Evolutionary conservation across 495 filamentous ascomycete species (phyloP), one percentile per base, ranked within the genome.

Genomic region (Aspergillus heteromorphus): DNA sequence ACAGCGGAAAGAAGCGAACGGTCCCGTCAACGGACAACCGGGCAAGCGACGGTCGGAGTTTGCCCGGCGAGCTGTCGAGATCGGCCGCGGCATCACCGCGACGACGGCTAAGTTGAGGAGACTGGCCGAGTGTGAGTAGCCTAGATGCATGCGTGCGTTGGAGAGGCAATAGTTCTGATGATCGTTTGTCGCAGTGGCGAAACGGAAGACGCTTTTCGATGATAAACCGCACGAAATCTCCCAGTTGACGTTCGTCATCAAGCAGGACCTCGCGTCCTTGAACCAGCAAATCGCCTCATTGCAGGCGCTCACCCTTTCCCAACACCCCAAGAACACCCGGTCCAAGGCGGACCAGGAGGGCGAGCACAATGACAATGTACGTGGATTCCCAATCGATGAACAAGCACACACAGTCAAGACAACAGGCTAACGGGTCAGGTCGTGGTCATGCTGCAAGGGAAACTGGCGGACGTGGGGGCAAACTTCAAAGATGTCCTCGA

Each of bases 401-500:
- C n/a, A n/a, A n/a, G n/a, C 21, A 7, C 25, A 36, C 25, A 27
- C 17, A 20, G 36, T 29, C 21, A 27, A 27, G 4, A 4, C 4
- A 14, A 18, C 2, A 21, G 21, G 57, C 65, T 74, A 52, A 75
- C 25, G 10, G 23, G 21, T 50, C 21, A 82, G 79, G 79, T 98
- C 30, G 89, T 98, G 4, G 82, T 95, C 43, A 80, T 97, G 64
- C 72, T 98, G 36, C 91, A 98, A 72, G 89, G 90, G 34, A 97
- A 96, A 67, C 79, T 98, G 18, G 89, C 89, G n/a, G 90, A 95
- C 60, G 95, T 98, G 7, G 84, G 86, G 21, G 88, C 86, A 42
- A 96, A 89, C 66, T 97, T 98, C 81, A 97, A 97, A 69, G 92
- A 97, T 59, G 92, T 97, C 0, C 79, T 97, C 11, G 93, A 98